These are phyloP conservation scores for Fusarium mangiferae DNA, from an alignment of 2,329 filamentous ascomycete genomes.

Conservation along the genomic window DNA sequence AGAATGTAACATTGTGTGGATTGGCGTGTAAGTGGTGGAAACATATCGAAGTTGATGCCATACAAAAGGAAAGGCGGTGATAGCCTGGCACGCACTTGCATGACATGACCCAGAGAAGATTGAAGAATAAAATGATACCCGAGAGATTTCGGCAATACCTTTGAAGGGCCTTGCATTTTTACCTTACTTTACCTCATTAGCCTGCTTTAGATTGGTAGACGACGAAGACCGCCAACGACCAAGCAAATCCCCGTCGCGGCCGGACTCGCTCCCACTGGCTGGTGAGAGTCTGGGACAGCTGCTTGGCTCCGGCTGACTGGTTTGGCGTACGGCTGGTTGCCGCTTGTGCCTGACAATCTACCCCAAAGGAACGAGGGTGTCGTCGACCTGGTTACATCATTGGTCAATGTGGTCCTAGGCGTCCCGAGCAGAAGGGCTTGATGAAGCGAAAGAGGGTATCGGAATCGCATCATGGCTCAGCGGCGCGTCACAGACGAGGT, in stretches of 20 bases:
- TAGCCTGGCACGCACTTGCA: conserved; percentile 6
- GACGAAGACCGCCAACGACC: conserved; percentile 8
- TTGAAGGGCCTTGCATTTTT: not conserved
- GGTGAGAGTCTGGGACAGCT: not conserved
- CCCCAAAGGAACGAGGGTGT: conserved; percentile 16
- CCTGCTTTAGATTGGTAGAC: not conserved
- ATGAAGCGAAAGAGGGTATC: conserved; percentile 19
- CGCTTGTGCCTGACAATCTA: conserved; percentile 37
- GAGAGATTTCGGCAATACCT: conserved; percentile 1
- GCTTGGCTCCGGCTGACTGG: conserved; percentile 30
- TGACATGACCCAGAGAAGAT: conserved; percentile 17
- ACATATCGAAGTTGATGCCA: not conserved
- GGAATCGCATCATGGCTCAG: conserved; percentile 24
- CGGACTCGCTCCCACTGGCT: conserved; percentile 26
- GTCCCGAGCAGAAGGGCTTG: conserved; percentile 6
- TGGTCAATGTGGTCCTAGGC: not conserved
- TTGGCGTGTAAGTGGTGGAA: not conserved
- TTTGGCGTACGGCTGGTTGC: conserved; percentile 30
- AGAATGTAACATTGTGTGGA: not conserved
- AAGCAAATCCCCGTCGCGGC: conserved; percentile 5
- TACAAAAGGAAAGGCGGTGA: conserved; percentile 20
- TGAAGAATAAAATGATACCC: conserved; percentile 12
- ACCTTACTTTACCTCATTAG: not conserved
- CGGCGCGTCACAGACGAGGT: conserved; percentile 23
- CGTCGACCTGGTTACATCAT: not conserved